Base-by-base conservation (phyloP, 352 stramenopile species). In the Phytophthora parvispora region DNA sequence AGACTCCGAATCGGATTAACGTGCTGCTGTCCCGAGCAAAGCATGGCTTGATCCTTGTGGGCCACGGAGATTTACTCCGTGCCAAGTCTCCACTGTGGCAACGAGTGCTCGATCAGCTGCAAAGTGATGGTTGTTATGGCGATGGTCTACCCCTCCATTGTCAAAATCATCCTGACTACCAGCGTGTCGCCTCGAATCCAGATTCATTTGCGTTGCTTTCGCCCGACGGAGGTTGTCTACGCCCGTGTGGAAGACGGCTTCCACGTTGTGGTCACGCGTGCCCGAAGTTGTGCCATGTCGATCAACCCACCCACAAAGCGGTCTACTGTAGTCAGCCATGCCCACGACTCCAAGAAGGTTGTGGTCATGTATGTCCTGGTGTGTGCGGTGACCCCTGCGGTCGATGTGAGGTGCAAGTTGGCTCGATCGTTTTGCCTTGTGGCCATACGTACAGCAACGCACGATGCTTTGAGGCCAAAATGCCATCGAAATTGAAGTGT, bases 141-240 rank as follows among this genome's bases (percentile, higher is more conserved):
- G 47, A 80, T 60, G 67, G 63, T 48, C 18, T 95, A 63, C 72
- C 77, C 69, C 42, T 70, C 60, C 12, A 86, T 79, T 81, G 79
- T 55, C 56, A 84, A 67, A 57, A 71, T 60, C 70, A 87, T 29
- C 64, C 68, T 55, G 27, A 72, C 49, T 40, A 83, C 28, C 64
- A 74, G 29, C 59, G 53, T 25, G 59, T 74, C 16, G 72, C 68
- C 4, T 54, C 38, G 4, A 59, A 34, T 42, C 60, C 70, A 12
- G 28, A 60, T 43, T 80, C 87, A 16, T 91, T 93, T 43, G 58
- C 73, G 28, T 66, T 67, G 34, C 50, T 83, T 5, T 64, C 81
- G 3, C 90, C 90, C n/a, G 86, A 95, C 78, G 87, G 90, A 36
- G 90, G 90, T 7, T 97, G 90, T 59, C 59, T 74, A 27, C 71